Base-by-base conservation (phyloP, 2,329 filamentous ascomycete genomes). In the Cryphonectria radicalis region DNA sequence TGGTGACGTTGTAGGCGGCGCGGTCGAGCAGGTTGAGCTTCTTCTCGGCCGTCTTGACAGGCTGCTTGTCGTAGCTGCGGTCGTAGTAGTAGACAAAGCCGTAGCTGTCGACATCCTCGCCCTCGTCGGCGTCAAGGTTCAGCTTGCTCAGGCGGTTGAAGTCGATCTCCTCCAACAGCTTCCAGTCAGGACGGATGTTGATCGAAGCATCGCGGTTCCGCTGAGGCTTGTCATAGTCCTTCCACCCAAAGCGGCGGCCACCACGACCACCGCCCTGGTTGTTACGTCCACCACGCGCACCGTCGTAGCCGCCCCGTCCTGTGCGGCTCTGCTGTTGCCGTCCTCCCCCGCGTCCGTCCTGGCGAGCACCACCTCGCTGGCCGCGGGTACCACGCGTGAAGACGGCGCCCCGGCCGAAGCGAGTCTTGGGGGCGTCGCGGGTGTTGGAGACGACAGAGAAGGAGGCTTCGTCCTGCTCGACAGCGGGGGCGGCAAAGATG, bases 81-180 rank as follows among this genome's bases (percentile, higher is more conserved):
- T 99, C 96, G 84, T 99, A 99, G 89, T 96, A 94, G 90, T 98
- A 95, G 70, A 99, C 88, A 91, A 98, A 99, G 75, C 96, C 96
- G 82, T 98, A 98, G 82, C 90, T 91, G 77, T 97, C 95, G 73
- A 99, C 84, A 79, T 99, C 96, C 84, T 99, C 96, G 79, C 96
- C 96, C 67, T 97, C 94, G 76, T 95, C 93, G 22, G 94, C 91
- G 78, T 98, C 96, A 73, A 99, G 89, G 85, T 98, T 99, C 78
- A 99, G 89, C 89, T 99, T 99, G 77, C 90, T 88, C 76, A 99
- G 89, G 76, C 96, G 92, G 85, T 94, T 95, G 85, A 97, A 99
- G 83, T 99, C 96, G 81, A 99, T 98, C 88, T 99, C 96, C 85
- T 99, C 96, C 78, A 98, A 87, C 84, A 99, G 89, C 79, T 90